These are phyloP conservation scores for Paecilomyces formosus DNA, from an alignment of 2,329 filamentous ascomycete species.

Conservation along the genomic window DNA sequence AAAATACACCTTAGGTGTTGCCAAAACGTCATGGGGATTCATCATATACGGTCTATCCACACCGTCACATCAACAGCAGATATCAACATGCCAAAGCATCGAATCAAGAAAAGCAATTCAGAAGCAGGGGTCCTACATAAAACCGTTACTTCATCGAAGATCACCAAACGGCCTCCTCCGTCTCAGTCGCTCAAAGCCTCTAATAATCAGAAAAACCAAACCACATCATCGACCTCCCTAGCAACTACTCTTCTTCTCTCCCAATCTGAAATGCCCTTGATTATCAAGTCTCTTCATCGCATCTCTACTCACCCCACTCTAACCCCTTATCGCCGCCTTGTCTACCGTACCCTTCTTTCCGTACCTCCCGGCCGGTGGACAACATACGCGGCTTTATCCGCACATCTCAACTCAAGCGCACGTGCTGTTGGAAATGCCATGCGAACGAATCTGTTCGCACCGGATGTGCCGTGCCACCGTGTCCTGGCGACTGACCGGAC, in stretches of 20 bases:
- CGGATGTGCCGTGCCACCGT: constrained; percentile 72
- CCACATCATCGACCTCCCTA: background rate
- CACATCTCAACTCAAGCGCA: constrained; percentile 61
- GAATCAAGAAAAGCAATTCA: background rate
- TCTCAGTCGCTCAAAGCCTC: background rate
- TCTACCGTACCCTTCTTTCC: constrained; percentile 68
- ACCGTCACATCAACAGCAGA: background rate
- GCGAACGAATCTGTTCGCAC: constrained; percentile 72
- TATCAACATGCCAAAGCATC: background rate
- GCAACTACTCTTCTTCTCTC: background rate
- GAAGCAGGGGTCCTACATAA: background rate
- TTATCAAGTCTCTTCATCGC: constrained; percentile 25
- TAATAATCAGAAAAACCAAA: background rate
- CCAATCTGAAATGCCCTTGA: background rate
- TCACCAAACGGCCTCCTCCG: background rate
- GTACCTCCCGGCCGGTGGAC: constrained; percentile 69
- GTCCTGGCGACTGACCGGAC: constrained; percentile 65
- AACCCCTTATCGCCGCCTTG: constrained; percentile 43
- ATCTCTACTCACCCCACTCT: constrained; percentile 40
- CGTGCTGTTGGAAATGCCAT: constrained; percentile 72
- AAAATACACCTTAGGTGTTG: no score
- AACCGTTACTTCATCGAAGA: background rate
- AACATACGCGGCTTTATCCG: constrained; percentile 68
- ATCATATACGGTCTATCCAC: background rate
- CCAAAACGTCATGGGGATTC: background rate